Conservation (phyloP, 176 grass and related monocot species). For the Thinopyrum elongatum region DNA sequence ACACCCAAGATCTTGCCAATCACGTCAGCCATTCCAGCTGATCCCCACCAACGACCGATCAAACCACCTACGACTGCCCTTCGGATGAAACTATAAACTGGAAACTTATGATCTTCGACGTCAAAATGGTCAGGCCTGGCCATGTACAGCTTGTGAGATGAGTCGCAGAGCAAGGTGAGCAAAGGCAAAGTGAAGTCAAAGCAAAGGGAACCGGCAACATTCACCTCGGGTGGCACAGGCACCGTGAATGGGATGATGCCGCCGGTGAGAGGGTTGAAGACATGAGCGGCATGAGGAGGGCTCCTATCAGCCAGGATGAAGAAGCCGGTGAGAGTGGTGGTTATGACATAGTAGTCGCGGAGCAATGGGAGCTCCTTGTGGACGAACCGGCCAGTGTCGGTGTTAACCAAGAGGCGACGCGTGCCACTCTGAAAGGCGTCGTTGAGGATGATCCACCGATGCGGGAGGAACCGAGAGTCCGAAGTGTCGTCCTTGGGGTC, state of each 20-base stretch:
- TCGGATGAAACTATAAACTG: not conserved
- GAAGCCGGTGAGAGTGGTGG: not conserved
- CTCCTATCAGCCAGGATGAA: not conserved
- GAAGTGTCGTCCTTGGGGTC: not conserved
- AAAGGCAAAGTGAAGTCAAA: not conserved
- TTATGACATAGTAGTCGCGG: not conserved
- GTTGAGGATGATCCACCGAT: not conserved
- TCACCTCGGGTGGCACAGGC: not conserved
- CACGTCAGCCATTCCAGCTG: not conserved
- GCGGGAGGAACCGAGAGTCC: not conserved
- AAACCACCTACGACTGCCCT: not conserved
- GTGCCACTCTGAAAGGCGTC: not conserved
- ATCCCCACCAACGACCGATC: not conserved
- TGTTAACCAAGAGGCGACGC: not conserved
- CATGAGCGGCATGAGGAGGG: not conserved
- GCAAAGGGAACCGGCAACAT: not conserved
- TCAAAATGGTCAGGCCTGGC: not conserved
- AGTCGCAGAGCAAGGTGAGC: not conserved
- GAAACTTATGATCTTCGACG: not conserved
- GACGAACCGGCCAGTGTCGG: not conserved
- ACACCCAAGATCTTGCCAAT: not conserved
- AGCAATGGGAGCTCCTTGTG: not conserved
- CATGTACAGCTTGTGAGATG: not conserved
- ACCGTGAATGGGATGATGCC: not conserved
- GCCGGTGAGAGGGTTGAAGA: not conserved